Evolutionary conservation across 1,284 basidiomycete genomes (phyloP), one percentile per base, ranked within the genome.

Genomic region (Kalmanozyma brasiliensis): DNA sequence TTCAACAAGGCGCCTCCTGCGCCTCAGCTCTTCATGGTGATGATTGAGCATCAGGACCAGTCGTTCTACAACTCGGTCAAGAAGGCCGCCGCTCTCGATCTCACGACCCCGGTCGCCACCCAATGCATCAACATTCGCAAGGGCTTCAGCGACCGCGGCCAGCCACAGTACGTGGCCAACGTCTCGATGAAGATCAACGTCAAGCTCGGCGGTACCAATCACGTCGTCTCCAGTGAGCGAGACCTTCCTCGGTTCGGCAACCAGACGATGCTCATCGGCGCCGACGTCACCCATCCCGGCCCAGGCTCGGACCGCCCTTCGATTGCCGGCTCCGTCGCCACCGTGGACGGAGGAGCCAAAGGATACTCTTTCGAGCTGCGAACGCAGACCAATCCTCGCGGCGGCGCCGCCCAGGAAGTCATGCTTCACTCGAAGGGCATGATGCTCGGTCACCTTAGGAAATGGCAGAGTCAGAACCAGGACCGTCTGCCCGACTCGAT

Each of bases 181-280:
- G 79, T 78, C 51, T 51, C 74, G 2, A 77, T 77, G 76, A 77
- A 75, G 67, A 58, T 71, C 46, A 59, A 84, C 70, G 77, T 80
- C 52, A 86, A 86, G 83, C 82, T 86, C 34, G 83, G 83, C n/a
- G 85, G 85, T 41, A 67, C 83, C 40, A 86, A 85, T 48, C 74
- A 76, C 30, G 52, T 67, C 17, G 63, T 76, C 14, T 34, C 44
- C 17, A 49, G 45, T 34, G 49, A 57, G 32, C 56, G 55, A 67
- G 24, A 63, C 60, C 40, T 84, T 82, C 56, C 77, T 82, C 10
- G 62, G 14, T 63, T 78, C 24, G 56, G 57, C 5, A 33, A 37
- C 4, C 53, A 75, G 46, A 84, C 84, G 1, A 84, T 86, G 83
- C 78, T 85, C 51, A 74, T 85, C 37, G 81, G 81, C 10, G 73